Percentiles rank a stretch among this genome's conserved stretches.
phyloP scores from a whole-genome alignment of 176 grass and related monocot genomes.

The Elaeis guineensis region DNA sequence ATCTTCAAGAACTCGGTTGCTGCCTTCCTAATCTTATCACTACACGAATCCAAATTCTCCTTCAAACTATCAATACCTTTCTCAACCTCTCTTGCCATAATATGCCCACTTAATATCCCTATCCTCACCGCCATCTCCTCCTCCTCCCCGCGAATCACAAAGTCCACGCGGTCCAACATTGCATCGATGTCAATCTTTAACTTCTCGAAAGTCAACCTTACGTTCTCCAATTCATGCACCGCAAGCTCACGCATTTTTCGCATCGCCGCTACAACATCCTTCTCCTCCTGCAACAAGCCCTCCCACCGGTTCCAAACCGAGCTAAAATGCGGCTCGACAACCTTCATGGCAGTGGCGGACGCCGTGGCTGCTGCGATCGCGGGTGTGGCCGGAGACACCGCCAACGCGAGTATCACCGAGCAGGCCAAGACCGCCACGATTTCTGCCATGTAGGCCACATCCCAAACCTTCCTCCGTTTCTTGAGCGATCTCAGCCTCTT shows the following conservation, averaged over 20 bases:
- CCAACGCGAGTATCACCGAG: neutral
- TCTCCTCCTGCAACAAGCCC: neutral
- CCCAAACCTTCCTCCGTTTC: neutral
- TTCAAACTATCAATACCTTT: neutral
- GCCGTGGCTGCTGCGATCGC: neutral
- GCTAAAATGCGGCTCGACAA: neutral
- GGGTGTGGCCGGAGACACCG: too few relatives aligned
- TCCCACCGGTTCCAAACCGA: neutral
- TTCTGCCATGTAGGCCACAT: neutral
- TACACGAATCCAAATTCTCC: neutral
- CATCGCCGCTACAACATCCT: neutral
- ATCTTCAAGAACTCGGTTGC: neutral
- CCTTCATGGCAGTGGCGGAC: neutral
- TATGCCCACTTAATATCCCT: neutral
- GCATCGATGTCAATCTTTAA: neutral
- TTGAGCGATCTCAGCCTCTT: neutral
- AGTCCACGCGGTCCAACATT: neutral
- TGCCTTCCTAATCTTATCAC: neutral
- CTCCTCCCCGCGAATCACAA: neutral
- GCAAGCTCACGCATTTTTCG: neutral
- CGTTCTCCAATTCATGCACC: neutral
- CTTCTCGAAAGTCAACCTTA: neutral
- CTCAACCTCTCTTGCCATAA: neutral
- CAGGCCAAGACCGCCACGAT: neutral
- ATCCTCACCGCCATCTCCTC: neutral